Percentiles rank a stretch among this genome's conserved stretches.
These are phyloP conservation scores for Didymella segeticola DNA, from an alignment of 2,329 filamentous ascomycete genomes.

Conservation along the genomic window DNA sequence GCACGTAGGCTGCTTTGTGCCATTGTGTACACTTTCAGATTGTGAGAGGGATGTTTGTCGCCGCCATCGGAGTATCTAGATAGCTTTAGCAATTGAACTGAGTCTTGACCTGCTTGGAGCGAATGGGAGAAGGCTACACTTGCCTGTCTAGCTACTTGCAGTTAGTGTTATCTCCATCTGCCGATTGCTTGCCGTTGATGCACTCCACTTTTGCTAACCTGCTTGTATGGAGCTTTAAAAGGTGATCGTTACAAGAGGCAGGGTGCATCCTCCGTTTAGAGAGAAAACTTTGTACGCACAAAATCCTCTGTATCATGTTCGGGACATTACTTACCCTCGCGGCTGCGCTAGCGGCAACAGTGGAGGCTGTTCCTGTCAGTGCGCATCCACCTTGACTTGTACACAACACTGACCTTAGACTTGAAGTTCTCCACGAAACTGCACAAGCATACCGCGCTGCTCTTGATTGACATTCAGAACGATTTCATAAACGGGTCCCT, in stretches of 20 bases:
- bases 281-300: neutral
- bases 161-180: neutral
- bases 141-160: neutral
- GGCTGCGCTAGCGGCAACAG: neutral
- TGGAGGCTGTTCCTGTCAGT: constrained; percentile 11
- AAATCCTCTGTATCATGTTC: neutral
- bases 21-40: too few relatives aligned
- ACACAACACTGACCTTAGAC: neutral
- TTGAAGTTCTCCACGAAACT: constrained; percentile 25
- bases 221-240: neutral
- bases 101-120: neutral
- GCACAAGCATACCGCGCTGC: constrained; percentile 27
- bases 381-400: neutral
- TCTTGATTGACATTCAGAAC: constrained; percentile 37
- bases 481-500: constrained; percentile 35
- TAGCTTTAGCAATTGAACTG: constrained; percentile 2
- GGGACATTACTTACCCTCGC: neutral
- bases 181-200: neutral
- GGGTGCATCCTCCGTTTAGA: neutral
- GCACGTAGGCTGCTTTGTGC: too few relatives aligned
- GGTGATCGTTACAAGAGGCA: neutral
- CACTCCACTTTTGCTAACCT: constrained; percentile 2
- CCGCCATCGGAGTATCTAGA: neutral
- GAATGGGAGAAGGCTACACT: neutral
- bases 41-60: neutral